These are phyloP conservation scores for Phytophthora capsici DNA, from an alignment of 352 stramenopile species.

Conservation along the genomic window DNA sequence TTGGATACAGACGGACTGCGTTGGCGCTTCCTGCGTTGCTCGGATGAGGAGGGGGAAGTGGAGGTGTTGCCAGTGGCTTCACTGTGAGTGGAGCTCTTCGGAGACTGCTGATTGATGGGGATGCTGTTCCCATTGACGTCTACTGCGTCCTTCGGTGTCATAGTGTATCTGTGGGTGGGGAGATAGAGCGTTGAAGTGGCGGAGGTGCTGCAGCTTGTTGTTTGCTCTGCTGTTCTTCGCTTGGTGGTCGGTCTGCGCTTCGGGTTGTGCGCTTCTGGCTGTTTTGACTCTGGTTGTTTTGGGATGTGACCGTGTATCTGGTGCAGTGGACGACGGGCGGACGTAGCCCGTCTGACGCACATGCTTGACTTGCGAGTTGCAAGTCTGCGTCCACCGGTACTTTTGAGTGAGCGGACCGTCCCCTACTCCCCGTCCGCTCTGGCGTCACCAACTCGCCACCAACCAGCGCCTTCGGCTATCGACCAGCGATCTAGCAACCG, in stretches of 20 bases:
- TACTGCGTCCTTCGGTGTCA: conserved; percentile 54
- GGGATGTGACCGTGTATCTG: conserved; percentile 35
- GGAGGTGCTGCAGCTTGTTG: neutral
- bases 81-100: conserved; percentile 16
- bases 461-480: neutral
- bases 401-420: neutral
- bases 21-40: conserved; percentile 21
- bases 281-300: conserved; percentile 39
- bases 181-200: conserved; percentile 4
- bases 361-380: conserved; percentile 1
- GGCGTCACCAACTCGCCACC: conserved; percentile 13
- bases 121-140: conserved; percentile 9
- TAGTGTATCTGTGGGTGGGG: conserved; percentile 21
- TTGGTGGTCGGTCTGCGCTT: conserved; percentile 18
- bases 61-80: conserved; percentile 1
- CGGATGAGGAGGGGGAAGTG: conserved; percentile 4
- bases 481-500: no score
- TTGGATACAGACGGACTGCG: conserved; percentile 13
- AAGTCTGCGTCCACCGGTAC: conserved; percentile 1
- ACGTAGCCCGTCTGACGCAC: conserved; percentile 23
- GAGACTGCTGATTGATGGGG: conserved; percentile 11
- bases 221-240: conserved; percentile 6
- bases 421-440: conserved; percentile 22
- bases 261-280: conserved; percentile 28
- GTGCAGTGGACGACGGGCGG: conserved; percentile 24